Conservation (phyloP, 345 rosid genomes). For the Gossypium rotundifolium region DNA sequence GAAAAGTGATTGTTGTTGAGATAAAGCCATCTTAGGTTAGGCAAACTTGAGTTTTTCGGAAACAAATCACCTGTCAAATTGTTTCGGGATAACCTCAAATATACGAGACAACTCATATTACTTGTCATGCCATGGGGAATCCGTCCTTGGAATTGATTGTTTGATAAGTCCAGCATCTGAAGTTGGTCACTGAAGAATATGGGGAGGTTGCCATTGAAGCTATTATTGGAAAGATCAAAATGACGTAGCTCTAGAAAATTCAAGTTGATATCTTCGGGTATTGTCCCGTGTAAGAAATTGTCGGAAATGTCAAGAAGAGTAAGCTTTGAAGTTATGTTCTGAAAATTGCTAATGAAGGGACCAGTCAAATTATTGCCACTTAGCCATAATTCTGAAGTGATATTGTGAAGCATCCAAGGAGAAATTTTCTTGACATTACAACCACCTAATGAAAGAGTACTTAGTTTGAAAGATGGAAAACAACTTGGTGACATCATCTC, state of each 20-base stretch:
- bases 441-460: neutral
- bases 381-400: slow-evolving; percentile 3
- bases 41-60: slow-evolving; percentile 9
- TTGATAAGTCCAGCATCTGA: neutral
- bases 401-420: slow-evolving; percentile 10
- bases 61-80: slow-evolving; percentile 8
- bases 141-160: neutral
- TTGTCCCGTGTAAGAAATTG: neutral
- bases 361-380: slow-evolving; percentile 11
- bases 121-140: neutral
- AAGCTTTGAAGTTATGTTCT: slow-evolving; percentile 8
- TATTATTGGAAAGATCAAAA: neutral
- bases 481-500: slow-evolving; percentile 10
- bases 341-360: neutral
- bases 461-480: slow-evolving; percentile 10
- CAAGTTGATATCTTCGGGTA: slow-evolving; percentile 9
- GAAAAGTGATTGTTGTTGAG: slow-evolving; percentile 2
- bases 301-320: neutral
- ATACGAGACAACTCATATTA: slow-evolving; percentile 9
- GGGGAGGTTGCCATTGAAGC: neutral
- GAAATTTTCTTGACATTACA: slow-evolving; percentile 15
- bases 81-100: slow-evolving; percentile 1
- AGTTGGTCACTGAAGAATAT: neutral
- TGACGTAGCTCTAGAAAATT: neutral
- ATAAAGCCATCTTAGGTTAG: neutral